A percentile compares a stretch with the other conserved stretches of the same genome.
Conservation (phyloP, 371 early-diverging fungal species). For the Synchytrium microbalum region DNA sequence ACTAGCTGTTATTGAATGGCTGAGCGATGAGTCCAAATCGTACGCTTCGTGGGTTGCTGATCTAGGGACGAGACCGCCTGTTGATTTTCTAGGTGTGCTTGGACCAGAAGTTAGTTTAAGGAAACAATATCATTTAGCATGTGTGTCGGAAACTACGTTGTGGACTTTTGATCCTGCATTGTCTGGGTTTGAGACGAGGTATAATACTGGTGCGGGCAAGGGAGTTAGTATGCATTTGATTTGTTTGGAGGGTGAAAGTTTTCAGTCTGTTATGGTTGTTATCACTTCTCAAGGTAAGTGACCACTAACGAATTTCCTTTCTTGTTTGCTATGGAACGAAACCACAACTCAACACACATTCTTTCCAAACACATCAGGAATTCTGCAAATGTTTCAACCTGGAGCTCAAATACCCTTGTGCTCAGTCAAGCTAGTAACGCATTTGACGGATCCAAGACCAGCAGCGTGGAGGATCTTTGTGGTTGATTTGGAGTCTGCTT, state of each 20-base stretch:
- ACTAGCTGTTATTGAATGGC: not conserved
- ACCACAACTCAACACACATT: too few species aligned
- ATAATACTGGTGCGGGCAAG: not conserved
- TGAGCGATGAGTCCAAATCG: not conserved
- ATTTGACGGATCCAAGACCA: not conserved
- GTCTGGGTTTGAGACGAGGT: not conserved
- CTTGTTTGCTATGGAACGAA: too few species aligned
- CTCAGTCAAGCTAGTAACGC: not conserved
- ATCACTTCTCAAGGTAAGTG: not conserved
- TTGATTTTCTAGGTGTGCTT: not conserved
- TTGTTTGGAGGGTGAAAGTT: not conserved
- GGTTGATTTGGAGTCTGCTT: not conserved
- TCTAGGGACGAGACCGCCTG: not conserved
- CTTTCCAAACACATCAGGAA: not conserved
- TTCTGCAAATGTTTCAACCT: slow-evolving; percentile 1
- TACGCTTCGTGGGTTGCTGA: not conserved
- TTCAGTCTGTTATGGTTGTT: not conserved
- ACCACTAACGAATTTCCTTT: too few species aligned
- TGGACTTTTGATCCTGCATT: not conserved
- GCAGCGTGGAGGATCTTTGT: not conserved
- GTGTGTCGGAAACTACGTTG: not conserved
- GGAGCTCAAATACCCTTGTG: not conserved
- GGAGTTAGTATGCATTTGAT: not conserved
- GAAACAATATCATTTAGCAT: not conserved
- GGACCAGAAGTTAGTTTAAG: not conserved